These are phyloP conservation scores for Arxiozyma slooffiae DNA, from an alignment of 1,139 yeast genomes.

Conservation along the genomic window DNA sequence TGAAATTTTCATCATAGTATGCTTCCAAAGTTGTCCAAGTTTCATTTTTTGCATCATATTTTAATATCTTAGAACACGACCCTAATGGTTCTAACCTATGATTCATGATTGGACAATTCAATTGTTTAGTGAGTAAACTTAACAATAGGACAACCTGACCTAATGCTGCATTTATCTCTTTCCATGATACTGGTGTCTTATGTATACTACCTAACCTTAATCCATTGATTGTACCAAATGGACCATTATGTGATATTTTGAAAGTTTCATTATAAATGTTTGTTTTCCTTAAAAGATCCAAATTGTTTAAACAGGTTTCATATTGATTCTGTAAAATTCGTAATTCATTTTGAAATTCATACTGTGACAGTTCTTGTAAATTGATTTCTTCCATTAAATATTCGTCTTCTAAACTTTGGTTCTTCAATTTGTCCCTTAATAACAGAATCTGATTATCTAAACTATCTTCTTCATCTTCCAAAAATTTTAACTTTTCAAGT, in stretches of 20 bases:
- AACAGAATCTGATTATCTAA: conserved; percentile 36
- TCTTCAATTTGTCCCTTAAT: conserved; percentile 37
- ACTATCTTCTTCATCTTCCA: conserved; percentile 34
- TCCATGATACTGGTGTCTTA: conserved; percentile 63
- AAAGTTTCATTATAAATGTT: conserved; percentile 80
- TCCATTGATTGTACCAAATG: conserved; percentile 82
- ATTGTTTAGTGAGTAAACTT: conserved; percentile 51
- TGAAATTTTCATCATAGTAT: conserved; percentile 28
- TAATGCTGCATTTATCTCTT: conserved; percentile 84
- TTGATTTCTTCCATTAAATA: conserved; percentile 42
- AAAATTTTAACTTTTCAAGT: conserved; percentile 25
- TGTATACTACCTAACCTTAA: conserved; percentile 61
- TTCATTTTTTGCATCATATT: conserved; percentile 34
- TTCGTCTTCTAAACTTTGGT: conserved; percentile 34
- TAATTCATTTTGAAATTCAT: conserved; percentile 41
- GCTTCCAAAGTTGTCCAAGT: conserved; percentile 31
- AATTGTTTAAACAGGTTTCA: conserved; percentile 49
- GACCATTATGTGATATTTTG: conserved; percentile 70
- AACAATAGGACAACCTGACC: conserved; percentile 73
- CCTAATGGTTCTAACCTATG: conserved; percentile 77
- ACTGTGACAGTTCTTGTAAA: conserved; percentile 41
- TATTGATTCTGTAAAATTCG: conserved; percentile 55
- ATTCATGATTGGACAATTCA: conserved; percentile 45
- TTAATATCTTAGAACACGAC: conserved; percentile 69
- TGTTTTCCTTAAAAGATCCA: conserved; percentile 60